Evolutionary conservation across 2,329 filamentous ascomycete species (phyloP), one percentile per base, ranked within the genome.

Genomic region (Sporothrix globosa): DNA sequence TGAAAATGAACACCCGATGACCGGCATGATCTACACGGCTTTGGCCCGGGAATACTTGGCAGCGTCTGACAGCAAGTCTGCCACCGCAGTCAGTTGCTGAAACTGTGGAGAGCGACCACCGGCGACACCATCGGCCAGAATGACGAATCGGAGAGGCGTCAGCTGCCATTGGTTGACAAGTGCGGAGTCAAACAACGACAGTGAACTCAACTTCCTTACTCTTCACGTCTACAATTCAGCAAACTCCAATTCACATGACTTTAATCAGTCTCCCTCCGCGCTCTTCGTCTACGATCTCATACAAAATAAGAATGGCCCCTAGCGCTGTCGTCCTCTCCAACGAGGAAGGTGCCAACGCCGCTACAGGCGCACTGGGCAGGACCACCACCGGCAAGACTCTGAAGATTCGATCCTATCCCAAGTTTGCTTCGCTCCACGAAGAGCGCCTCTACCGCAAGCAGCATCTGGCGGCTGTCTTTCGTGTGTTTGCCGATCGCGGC

Each of bases 391-490:
- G 69, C n/a, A 66, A 68, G 21, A 34, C 58, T 5, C 70, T 75
- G 14, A 52, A 21, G 9, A 68, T 85, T 44, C 79, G 81, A 50
- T 82, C 84, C 48, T 86, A 88, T 52, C 87, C 87, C 3, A 80
- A 80, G 66, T 88, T 87, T 76, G 77, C 80, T 9, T 80, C 81
- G 24, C 82, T 82, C 71, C 81, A 82, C 27, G 82, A 83, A 52
- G 83, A 89, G 69, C 85, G 87, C 13, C 79, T 81, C 73, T 88
- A 86, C 81, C 84, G 87, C 73, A 81, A 87, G 34, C 80, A 83
- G 34, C 86, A 88, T 75, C 86, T 87, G 77, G 86, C 85, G 1
- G 81, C 82, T 2, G 86, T 86, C 7, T 90, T 90, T 76, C 84
- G 87, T 14, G 82, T 88, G 69, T 89, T 88, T 74, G 83, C 87